Conservation (phyloP, 306 rosid species). For the Vigna radiata region DNA sequence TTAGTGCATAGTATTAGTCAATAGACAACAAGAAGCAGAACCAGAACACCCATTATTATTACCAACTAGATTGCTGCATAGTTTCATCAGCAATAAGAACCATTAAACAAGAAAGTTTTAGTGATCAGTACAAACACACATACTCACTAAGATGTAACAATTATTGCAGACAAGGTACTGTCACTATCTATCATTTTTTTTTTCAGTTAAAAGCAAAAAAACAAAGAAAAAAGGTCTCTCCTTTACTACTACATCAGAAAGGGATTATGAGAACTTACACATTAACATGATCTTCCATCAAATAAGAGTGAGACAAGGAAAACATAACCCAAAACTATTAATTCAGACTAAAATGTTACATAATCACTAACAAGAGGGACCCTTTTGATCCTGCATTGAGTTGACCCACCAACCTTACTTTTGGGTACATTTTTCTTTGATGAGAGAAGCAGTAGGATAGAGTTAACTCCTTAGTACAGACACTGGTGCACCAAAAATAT, state of each 20-base stretch:
- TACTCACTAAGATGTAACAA: slow-evolving; percentile 5
- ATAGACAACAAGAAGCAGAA: background rate
- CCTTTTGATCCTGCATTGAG: slow-evolving; percentile 32
- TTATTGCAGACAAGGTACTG: slow-evolving; percentile 1
- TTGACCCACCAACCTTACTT: slow-evolving; percentile 45
- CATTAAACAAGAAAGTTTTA: slow-evolving; percentile 4
- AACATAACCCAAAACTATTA: slow-evolving; percentile 15
- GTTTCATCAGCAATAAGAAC: background rate
- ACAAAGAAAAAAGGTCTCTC: background rate
- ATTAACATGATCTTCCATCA: background rate
- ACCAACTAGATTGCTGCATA: background rate
- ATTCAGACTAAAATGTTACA: slow-evolving; percentile 2
- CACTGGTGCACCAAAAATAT: slow-evolving; percentile 31
- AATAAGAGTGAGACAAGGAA: slow-evolving; percentile 3
- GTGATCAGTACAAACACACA: slow-evolving; percentile 17
- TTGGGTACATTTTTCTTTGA: slow-evolving; percentile 39
- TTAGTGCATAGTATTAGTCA: background rate
- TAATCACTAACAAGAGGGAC: slow-evolving; percentile 28
- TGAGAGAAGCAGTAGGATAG: slow-evolving; percentile 22
- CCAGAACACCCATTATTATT: slow-evolving; percentile 1
- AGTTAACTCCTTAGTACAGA: slow-evolving; percentile 9
- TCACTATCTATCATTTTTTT: slow-evolving; percentile 3
- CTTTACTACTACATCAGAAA: slow-evolving; percentile 31
- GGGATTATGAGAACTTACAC: slow-evolving; percentile 10
- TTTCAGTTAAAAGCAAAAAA: slow-evolving; percentile 1